Evolutionary conservation across 2,329 filamentous ascomycete genomes (phyloP).

Genomic region (Pseudofabraea citricarpa): DNA sequence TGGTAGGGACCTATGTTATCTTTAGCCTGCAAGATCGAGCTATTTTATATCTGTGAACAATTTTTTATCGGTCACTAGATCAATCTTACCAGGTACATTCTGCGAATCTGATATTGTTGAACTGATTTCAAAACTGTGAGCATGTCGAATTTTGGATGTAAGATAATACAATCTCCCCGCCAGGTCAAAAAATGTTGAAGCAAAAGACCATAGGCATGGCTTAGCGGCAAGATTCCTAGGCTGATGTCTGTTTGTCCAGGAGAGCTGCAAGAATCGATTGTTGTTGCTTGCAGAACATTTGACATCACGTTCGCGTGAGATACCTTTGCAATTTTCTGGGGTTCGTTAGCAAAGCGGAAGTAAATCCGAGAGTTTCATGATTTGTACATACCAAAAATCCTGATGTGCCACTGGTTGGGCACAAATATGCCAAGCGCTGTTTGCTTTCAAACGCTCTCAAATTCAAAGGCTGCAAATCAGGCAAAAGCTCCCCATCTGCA

Average conservation of each 20-base stretch:
- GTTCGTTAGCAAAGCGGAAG: not conserved
- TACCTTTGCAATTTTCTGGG: constrained; percentile 77
- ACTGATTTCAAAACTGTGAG: constrained; percentile 54
- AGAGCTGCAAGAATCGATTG: constrained; percentile 31
- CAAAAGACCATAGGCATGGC: constrained; percentile 73
- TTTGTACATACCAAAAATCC: constrained; percentile 58
- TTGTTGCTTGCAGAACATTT: constrained; percentile 60
- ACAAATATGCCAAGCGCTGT: constrained; percentile 67
- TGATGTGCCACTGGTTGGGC: constrained; percentile 78
- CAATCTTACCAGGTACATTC: constrained; percentile 1
- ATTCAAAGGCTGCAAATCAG: constrained; percentile 45
- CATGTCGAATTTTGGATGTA: constrained; percentile 70
- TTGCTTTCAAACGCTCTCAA: constrained; percentile 59
- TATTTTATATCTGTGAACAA: not conserved
- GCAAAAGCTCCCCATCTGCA: constrained; percentile 47
- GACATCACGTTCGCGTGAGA: constrained; percentile 75
- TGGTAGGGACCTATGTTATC: constrained; percentile 1
- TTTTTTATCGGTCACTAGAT: not conserved
- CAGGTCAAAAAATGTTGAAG: constrained; percentile 42
- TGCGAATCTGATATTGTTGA: constrained; percentile 1
- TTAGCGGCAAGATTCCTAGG: constrained; percentile 71
- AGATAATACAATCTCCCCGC: constrained; percentile 64
- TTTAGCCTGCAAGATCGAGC: not conserved
- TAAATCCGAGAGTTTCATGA: not conserved
- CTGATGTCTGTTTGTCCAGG: constrained; percentile 24